Percentiles rank a stretch among this genome's conserved stretches.
Evolutionary conservation across 2,329 filamentous ascomycete genomes (phyloP).

Genomic region (Diaporthe batatas): DNA sequence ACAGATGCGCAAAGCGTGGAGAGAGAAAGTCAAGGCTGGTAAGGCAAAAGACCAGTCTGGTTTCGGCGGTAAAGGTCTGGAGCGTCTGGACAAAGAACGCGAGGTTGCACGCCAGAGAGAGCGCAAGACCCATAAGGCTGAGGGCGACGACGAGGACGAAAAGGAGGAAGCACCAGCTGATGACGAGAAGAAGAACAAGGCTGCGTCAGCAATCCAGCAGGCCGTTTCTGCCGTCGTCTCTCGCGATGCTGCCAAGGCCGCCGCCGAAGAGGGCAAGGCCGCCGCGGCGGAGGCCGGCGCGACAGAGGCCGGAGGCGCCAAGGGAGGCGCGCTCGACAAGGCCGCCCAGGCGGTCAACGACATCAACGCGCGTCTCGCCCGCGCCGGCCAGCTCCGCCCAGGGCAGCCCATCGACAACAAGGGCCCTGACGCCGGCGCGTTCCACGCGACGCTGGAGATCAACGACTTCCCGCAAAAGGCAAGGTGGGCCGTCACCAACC

Average conservation of each 20-base stretch:
- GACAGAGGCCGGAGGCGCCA: constrained; percentile 57
- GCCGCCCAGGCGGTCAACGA: constrained; percentile 90
- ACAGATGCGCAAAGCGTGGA: constrained; percentile 79
- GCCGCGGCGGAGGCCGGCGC: constrained; percentile 50
- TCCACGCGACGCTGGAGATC: constrained; percentile 97
- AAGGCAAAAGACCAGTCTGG: constrained; percentile 91
- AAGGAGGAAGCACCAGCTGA: constrained; percentile 75
- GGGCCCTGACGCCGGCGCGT: constrained; percentile 94
- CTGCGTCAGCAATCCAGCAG: constrained; percentile 74
- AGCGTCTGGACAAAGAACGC: constrained; percentile 90
- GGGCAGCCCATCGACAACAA: constrained; percentile 99
- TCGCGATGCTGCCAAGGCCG: constrained; percentile 63
- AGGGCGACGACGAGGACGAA: constrained; percentile 81
- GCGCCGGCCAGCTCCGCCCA: constrained; percentile 88
- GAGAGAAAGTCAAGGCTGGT: constrained; percentile 91
- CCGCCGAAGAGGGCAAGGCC: constrained; percentile 51
- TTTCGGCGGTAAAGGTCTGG: constrained; percentile 95
- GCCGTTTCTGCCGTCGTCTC: constrained; percentile 70
- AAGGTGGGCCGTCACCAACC: constrained; percentile 97
- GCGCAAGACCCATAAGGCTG: constrained; percentile 89
- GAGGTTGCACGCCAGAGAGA: constrained; percentile 89
- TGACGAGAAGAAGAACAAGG: constrained; percentile 78
- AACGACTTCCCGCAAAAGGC: constrained; percentile 99
- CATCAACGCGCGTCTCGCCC: constrained; percentile 91
- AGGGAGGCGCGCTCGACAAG: constrained; percentile 78